Evolutionary conservation across 805 yeast genomes (phyloP).

Genomic region (Schizosaccharomyces lindneri): DNA sequence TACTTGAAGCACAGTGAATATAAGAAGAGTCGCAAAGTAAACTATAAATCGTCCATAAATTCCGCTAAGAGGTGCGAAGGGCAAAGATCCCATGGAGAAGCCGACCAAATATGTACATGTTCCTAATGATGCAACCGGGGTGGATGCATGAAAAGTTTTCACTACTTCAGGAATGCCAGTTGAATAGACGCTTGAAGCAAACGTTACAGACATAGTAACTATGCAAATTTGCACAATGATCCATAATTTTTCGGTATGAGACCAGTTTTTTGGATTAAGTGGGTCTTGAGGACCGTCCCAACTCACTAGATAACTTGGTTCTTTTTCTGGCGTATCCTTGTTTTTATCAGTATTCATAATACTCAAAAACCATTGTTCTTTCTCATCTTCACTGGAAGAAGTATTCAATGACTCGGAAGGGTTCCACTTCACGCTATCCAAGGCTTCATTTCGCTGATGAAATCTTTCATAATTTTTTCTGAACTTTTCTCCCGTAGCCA

Average conservation of each 20-base stretch:
- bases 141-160: conserved; percentile 41
- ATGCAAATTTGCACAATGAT: conserved; percentile 45
- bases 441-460: background rate
- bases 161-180: conserved; percentile 54
- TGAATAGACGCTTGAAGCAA: conserved; percentile 75
- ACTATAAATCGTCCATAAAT: conserved; percentile 68
- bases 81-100: conserved; percentile 60
- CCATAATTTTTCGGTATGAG: conserved; percentile 6
- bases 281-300: conserved; percentile 35
- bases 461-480: background rate
- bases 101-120: conserved; percentile 79
- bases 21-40: conserved; percentile 46
- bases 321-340: background rate
- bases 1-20: conserved; percentile 57
- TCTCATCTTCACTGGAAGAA: background rate
- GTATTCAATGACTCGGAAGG: background rate
- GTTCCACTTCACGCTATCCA: background rate
- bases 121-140: conserved; percentile 55
- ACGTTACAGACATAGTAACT: conserved; percentile 70
- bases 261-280: conserved; percentile 36
- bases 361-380: background rate
- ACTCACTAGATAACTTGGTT: background rate
- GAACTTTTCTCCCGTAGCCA: background rate
- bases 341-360: background rate
- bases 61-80: conserved; percentile 79